Evolutionary conservation across 768 basidiomycete species (phyloP).

Genomic region (Lactarius hatsudake): DNA sequence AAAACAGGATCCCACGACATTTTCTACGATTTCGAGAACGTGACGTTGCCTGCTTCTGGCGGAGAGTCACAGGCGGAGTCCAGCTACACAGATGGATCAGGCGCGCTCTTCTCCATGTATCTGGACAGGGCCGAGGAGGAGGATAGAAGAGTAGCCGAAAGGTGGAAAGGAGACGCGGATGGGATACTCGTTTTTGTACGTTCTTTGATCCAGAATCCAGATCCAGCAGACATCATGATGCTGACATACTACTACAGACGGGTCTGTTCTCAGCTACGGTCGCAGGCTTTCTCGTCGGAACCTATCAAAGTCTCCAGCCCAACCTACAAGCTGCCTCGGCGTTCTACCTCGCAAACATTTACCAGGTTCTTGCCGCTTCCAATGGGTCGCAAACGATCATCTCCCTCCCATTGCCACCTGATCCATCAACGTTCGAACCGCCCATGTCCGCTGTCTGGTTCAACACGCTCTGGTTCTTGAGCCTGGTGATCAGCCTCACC

Average conservation of each 20-base stretch:
- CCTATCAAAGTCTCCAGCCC: constrained; percentile 11
- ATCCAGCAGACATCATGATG: neutral
- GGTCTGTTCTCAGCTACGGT: constrained; percentile 25
- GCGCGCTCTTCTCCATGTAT: constrained; percentile 20
- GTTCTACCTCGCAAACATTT: constrained; percentile 16
- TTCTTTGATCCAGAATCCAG: neutral
- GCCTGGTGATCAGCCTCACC: constrained; percentile 39
- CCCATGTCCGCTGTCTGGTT: constrained; percentile 37
- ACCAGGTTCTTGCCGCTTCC: neutral
- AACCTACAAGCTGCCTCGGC: constrained; percentile 1
- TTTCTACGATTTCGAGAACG: constrained; percentile 12
- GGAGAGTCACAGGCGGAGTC: neutral
- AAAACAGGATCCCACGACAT: neutral
- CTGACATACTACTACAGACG: constrained; percentile 5
- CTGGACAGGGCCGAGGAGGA: constrained; percentile 14
- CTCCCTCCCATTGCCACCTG: neutral
- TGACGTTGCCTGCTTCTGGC: neutral
- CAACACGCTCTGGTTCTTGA: constrained; percentile 44
- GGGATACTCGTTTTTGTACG: constrained; percentile 23
- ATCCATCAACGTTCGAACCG: constrained; percentile 21
- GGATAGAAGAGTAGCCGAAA: constrained; percentile 13
- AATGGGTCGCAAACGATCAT: constrained; percentile 1
- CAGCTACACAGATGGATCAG: constrained; percentile 8
- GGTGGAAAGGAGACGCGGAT: constrained; percentile 24
- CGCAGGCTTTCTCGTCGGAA: constrained; percentile 18